Base-by-base conservation (phyloP, 441 rosid species). In the Omphalea diandra region DNA sequence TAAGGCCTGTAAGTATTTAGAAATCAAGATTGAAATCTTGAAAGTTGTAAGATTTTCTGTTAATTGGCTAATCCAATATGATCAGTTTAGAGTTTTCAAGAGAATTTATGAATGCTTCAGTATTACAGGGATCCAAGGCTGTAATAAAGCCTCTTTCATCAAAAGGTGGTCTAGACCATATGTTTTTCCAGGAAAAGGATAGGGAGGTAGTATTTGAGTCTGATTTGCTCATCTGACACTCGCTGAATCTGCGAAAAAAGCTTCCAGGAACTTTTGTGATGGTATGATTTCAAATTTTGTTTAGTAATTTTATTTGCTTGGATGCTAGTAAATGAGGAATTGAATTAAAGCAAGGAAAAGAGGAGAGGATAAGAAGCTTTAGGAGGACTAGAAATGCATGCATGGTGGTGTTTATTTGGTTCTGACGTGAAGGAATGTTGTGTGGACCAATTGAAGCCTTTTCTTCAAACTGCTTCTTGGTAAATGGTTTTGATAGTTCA, bases 51-150 rank as follows among this genome's bases (percentile, higher is more conserved):
- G 56, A 9, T 60, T 54, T 53, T 50, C 32, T 5, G 31, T 33
- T n/a, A n/a, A n/a, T n/a, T 41, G 18, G 54, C 72, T 52, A 54
- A 68, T 71, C 49, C 43, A 12, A 26, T 54, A 5, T 53, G 7
- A 26, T 53, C 6, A 26, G 31, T 24, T 53, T 11, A 11, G 58
- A 53, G 5, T 26, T 53, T 24, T 0, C 4, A 46, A 46, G 52
- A 46, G 22, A 18, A 46, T 1, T 46, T 46, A 15, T 44, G 49
- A 2, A 5, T 44, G 3, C 41, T 38, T 38, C 1, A 40, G 44
- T 40, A 40, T 10, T 40, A 11, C 12, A 40, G 14, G 9, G 44
- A 40, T n/a, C 22, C n/a, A 18, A 17, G 20, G 47, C 7, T 18
- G 50, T 46, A 46, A 46, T 46, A 46, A 46, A 18, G 17, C 52